phyloP scores from a whole-genome alignment of 306 rosid genomes.

The Abrus precatorius region DNA sequence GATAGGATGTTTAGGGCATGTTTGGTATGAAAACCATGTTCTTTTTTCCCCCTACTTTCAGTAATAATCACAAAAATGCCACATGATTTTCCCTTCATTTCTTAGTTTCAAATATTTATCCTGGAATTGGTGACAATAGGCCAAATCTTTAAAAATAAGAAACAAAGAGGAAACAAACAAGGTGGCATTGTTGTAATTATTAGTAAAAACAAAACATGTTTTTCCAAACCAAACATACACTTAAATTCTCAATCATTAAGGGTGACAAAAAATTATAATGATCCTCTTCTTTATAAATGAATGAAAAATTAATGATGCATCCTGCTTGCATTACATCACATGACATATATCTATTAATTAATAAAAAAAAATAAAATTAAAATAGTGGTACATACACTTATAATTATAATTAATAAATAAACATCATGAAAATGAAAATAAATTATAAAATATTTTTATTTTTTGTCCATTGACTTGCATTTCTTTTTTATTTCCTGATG shows the following conservation, averaged over 20 bases:
- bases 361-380: neutral
- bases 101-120: neutral
- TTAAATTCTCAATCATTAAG: constrained; percentile 1
- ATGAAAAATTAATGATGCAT: neutral
- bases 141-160: too few species aligned
- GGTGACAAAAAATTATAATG: neutral
- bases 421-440: neutral
- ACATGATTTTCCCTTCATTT: too few species aligned
- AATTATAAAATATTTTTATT: neutral
- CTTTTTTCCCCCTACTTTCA: neutral
- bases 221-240: neutral
- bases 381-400: too few species aligned
- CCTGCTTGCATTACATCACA: neutral
- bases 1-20: neutral
- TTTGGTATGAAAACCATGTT: neutral
- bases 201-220: neutral
- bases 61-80: neutral
- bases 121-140: neutral
- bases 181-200: neutral
- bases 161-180: too few species aligned
- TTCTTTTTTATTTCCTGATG: neutral
- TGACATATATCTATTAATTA: neutral
- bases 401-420: neutral
- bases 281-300: neutral
- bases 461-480: neutral